Percentiles rank a stretch among this genome's conserved stretches.
Conservation (phyloP, 2,329 filamentous ascomycete species). For the Claviceps sp. region DNA sequence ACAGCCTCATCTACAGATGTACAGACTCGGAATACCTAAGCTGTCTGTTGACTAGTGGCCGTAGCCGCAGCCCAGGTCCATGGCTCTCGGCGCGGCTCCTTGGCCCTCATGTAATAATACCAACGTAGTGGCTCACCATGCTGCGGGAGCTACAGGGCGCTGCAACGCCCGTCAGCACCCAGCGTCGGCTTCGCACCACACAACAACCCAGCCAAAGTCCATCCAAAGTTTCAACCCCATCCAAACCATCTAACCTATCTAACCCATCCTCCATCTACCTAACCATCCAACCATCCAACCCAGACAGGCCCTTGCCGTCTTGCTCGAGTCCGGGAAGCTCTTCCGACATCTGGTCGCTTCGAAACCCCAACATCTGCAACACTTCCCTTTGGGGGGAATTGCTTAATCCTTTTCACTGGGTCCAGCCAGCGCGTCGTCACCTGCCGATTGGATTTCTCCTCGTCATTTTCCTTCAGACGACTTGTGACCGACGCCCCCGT, state of each 20-base stretch:
- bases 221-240: no score
- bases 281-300: no score
- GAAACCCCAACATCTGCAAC: conserved; percentile 1
- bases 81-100: not conserved
- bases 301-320: not conserved
- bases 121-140: not conserved
- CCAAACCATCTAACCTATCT: no score
- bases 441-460: not conserved
- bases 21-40: no score
- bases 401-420: conserved; percentile 2
- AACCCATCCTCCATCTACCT: no score
- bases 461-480: not conserved
- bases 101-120: not conserved
- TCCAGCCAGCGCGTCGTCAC: conserved; percentile 1
- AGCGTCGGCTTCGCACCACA: not conserved
- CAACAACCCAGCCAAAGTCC: no score
- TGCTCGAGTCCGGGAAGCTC: not conserved
- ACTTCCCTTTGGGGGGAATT: conserved; percentile 1
- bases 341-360: not conserved
- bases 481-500: not conserved
- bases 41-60: no score
- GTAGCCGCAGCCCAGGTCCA: no score
- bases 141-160: not conserved
- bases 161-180: no score
- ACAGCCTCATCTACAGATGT: no score